phyloP scores from a whole-genome alignment of 108 stramenopile species.

The Discostella stelligeroides region DNA sequence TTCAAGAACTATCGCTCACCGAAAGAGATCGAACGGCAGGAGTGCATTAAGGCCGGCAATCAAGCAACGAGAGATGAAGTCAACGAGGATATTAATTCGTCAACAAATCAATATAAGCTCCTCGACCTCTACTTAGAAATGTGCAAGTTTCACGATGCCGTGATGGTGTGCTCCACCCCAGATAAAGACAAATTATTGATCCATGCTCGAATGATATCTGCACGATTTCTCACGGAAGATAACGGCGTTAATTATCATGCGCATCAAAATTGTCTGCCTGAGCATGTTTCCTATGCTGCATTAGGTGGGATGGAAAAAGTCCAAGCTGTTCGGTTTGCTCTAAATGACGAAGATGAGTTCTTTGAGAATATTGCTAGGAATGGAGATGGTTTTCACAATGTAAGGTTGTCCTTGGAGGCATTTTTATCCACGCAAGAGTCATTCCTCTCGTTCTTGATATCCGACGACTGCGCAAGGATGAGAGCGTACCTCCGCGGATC shows the following conservation, averaged over 20 bases:
- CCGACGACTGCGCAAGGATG: conserved; percentile 82
- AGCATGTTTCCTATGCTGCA: conserved; percentile 29
- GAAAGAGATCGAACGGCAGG: conserved; percentile 19
- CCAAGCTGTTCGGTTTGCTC: conserved; percentile 28
- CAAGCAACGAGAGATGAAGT: conserved; percentile 11
- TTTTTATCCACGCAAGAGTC: conserved; percentile 57
- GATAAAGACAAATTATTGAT: conserved; percentile 33
- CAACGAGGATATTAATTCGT: conserved; percentile 28
- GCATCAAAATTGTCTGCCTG: conserved; percentile 21
- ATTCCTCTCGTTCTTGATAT: conserved; percentile 73
- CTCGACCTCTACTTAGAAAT: conserved; percentile 80
- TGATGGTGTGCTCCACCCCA: conserved; percentile 27
- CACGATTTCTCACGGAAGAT: conserved; percentile 27
- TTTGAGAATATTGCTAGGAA: conserved; percentile 40
- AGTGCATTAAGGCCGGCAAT: neutral
- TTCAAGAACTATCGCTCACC: conserved; percentile 31
- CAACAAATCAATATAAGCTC: conserved; percentile 47
- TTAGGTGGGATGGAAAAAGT: conserved; percentile 55
- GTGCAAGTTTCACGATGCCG: conserved; percentile 54
- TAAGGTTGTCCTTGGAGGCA: conserved; percentile 58
- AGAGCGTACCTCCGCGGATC: conserved; percentile 76
- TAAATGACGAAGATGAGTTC: conserved; percentile 46
- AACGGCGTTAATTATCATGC: neutral
- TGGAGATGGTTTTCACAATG: conserved; percentile 62
- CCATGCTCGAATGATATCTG: conserved; percentile 20